Evolutionary conservation across 148 eudicot species (phyloP), one percentile per base, ranked within the genome.

Genomic region (Talinum fruticosum): DNA sequence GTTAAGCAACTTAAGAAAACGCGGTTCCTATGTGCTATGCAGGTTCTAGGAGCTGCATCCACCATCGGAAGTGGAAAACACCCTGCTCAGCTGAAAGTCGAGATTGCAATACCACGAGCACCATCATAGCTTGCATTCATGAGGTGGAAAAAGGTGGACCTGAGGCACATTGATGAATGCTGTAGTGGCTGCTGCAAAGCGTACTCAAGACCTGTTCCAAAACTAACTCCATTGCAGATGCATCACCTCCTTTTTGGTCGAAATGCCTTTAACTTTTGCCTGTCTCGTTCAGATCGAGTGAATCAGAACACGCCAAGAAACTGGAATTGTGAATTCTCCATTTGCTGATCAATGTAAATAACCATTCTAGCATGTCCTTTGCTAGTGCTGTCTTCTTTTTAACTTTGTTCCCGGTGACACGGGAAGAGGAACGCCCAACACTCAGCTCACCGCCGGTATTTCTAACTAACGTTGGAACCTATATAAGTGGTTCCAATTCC

Each of bases 31-130:
- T 49, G 61, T 65, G 47, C 29, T 36, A 33, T 70, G 79, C 88
- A 95, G 98, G 99, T 96, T 54, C 74, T 96, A 54, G 97, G 97
- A 82, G 99, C 97, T 66, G 95, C 98, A 80, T 76, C 93, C 65
- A 91, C 83, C 13, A 76, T 80, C 54, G 76, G 81, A 32, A 80
- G 82, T 15, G 95, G 97, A 45, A 96, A 91, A 87, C 99, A 93
- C 81, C 99, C 98, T 3, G 98, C 90, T 57, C 95, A 96, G 89
- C 94, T 93, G 66, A 96, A 96, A 85, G 98, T 91, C 66, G 98
- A 96, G 37, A 97, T 96, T 74, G 89, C 99, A 73, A 90, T 95
- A 41, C 97, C 97, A 38, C 95, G 92, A 61, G 98, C 97, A 49
- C 91, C 99, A 23, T 98, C 65, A 93, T 93, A 53, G 97, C 95